phyloP scores from a whole-genome alignment of 495 filamentous ascomycete species.

The Neurospora sublineolata region DNA sequence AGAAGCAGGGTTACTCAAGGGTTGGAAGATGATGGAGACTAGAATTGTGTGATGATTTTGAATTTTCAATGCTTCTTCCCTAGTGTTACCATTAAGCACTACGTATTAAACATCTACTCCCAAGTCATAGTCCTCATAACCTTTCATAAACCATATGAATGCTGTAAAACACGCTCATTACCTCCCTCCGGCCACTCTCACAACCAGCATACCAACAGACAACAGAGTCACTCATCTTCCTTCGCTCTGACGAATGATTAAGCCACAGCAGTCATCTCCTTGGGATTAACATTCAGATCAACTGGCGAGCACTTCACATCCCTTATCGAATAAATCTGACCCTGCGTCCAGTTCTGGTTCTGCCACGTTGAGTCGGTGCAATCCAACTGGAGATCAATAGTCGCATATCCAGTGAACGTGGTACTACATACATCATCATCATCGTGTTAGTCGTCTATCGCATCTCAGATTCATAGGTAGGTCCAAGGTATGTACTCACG shows the following conservation, averaged over 20 bases:
- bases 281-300: constrained; percentile 16
- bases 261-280: constrained; percentile 25
- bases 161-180: neutral
- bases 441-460: constrained; percentile 1
- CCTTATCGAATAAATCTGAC: constrained; percentile 29
- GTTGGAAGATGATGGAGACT: neutral
- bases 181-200: neutral
- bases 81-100: neutral
- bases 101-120: neutral
- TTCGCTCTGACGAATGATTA: constrained; percentile 2
- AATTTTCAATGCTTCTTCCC: neutral
- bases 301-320: constrained; percentile 23
- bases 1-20: neutral
- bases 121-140: neutral
- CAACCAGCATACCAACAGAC: neutral
- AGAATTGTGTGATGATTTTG: neutral
- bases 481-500: constrained; percentile 17
- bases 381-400: constrained; percentile 19
- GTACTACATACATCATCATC: constrained; percentile 8
- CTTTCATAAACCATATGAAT: neutral
- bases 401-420: constrained; percentile 26
- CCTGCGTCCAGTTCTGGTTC: constrained; percentile 32
- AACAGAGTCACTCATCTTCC: neutral
- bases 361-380: constrained; percentile 25
- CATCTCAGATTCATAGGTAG: neutral